Evolutionary conservation across 306 rosid genomes (phyloP), one percentile per base, ranked within the genome.

Genomic region (Castanospermum australe): DNA sequence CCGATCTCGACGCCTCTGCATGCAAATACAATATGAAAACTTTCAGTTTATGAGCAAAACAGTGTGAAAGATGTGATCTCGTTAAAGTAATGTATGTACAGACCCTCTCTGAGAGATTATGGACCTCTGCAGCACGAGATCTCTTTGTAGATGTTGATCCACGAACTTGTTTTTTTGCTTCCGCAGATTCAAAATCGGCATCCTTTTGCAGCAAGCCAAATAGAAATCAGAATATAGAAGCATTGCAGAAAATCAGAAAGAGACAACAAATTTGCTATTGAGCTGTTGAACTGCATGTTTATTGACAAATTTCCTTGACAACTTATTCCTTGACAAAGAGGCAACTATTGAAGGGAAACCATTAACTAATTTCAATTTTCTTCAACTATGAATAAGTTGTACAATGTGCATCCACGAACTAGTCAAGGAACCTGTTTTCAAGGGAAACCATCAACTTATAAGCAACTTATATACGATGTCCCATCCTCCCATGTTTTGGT

Each of bases 91-190:
- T 71, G 54, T 10, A 64, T 36, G 30, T 12, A 74, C 89, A 39
- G 17, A 94, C 98, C 96, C 98, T 87, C 87, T 92, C 98, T 2
- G 98, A 94, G 72, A 85, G 98, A 85, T 92, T 94, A 79, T 94
- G 98, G 76, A 92, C 91, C 79, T 89, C 97, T 1, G 96, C 96
- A 56, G 94, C 97, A 45, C 97, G 94, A 13, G 93, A 67, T 76
- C 92, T 92, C 83, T 88, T 94, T 0, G 85, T 65, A 36, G 96
- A 89, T 48, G 90, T 36, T 22, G 93, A 74, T 32, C 88, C 89
- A 24, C 88, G 91, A 42, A 0, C 80, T 72, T 78, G 86, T 61
- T 87, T 92, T 84, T 84, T 92, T 22, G 48, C 83, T 52, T 82
- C 91, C 56, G 45, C 74, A 45, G 79, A 77, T 81, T 94, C 93